A percentile compares a stretch with the other conserved stretches of the same genome.
phyloP scores from a whole-genome alignment of 768 basidiomycete genomes.

The Aureoboletus auriporus region DNA sequence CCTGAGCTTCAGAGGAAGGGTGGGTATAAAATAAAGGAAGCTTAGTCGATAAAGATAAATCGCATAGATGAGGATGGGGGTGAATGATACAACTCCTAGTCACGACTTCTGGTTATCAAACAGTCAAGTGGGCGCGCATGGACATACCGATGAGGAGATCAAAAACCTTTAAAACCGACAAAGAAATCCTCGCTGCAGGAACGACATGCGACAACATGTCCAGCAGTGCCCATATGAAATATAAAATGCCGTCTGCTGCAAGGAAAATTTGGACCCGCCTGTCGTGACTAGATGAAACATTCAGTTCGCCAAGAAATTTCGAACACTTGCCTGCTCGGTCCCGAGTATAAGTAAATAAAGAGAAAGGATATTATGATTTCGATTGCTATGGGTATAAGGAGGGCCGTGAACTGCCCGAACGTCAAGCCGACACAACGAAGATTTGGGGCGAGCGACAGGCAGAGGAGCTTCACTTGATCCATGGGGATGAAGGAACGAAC shows the following conservation, averaged over 20 bases:
- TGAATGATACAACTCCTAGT: slow-evolving; percentile 51
- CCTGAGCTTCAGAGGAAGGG: slow-evolving; percentile 49
- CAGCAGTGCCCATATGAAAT: slow-evolving; percentile 54
- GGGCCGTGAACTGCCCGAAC: slow-evolving; percentile 39
- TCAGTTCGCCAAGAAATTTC: neutral
- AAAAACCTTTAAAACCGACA: slow-evolving; percentile 45
- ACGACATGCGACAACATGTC: slow-evolving; percentile 57
- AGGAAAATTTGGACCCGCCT: slow-evolving; percentile 56
- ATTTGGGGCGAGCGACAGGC: slow-evolving; percentile 65
- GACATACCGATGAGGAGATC: slow-evolving; percentile 61
- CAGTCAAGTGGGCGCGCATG: neutral
- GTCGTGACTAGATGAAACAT: slow-evolving; percentile 2
- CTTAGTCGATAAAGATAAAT: slow-evolving; percentile 60
- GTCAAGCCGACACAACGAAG: slow-evolving; percentile 65
- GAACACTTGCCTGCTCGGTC: slow-evolving; percentile 44
- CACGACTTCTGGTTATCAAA: neutral
- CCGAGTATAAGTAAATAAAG: slow-evolving; percentile 47
- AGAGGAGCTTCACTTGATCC: slow-evolving; percentile 49
- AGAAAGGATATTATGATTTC: slow-evolving; percentile 58
- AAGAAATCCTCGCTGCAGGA: slow-evolving; percentile 45
- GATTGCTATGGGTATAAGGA: slow-evolving; percentile 61
- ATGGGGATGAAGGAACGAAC: slow-evolving; percentile 12
- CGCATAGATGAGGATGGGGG: slow-evolving; percentile 63
- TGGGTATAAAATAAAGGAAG: slow-evolving; percentile 44
- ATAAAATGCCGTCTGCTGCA: slow-evolving; percentile 56